Percentiles rank a stretch among this genome's conserved stretches.
Evolutionary conservation across 2,329 filamentous ascomycete genomes (phyloP).

Genomic region (Microdochium trichocladiopsis): DNA sequence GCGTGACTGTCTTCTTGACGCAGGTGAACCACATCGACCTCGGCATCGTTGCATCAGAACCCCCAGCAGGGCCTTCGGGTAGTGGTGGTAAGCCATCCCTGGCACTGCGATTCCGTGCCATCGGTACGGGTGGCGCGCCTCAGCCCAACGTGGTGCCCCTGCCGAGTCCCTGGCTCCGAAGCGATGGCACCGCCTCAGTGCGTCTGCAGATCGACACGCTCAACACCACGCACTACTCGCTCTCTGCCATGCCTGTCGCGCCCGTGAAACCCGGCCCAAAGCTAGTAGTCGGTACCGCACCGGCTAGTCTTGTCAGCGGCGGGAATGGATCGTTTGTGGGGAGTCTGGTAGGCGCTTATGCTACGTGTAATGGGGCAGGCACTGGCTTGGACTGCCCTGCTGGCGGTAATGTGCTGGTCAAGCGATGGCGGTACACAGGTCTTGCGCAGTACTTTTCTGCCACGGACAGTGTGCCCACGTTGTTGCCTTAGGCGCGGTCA

Average conservation of each 20-base stretch:
- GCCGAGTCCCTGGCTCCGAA: constrained; percentile 13
- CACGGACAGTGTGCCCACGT: constrained; percentile 10
- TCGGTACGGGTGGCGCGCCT: constrained; percentile 12
- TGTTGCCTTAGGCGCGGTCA: too few relatives aligned
- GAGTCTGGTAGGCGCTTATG: constrained; percentile 24
- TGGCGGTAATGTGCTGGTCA: constrained; percentile 20
- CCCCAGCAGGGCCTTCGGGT: constrained; percentile 1
- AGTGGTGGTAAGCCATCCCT: constrained; percentile 6
- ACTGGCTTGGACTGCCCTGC: constrained; percentile 15
- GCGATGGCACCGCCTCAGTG: constrained; percentile 9
- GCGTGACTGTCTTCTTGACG: constrained; percentile 24
- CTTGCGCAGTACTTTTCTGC: constrained; percentile 15
- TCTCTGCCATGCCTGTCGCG: constrained; percentile 14
- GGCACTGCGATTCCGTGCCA: constrained; percentile 16
- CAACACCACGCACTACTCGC: constrained; percentile 19
- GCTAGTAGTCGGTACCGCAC: constrained; percentile 16
- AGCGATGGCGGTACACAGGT: constrained; percentile 15
- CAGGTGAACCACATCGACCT: constrained; percentile 23
- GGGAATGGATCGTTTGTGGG: constrained; percentile 24
- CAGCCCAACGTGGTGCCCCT: constrained; percentile 10
- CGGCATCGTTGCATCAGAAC: constrained; percentile 12
- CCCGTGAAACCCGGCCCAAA: constrained; percentile 7
- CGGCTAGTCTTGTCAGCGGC: constrained; percentile 21
- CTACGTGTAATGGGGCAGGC: constrained; percentile 27
- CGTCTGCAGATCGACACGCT: constrained; percentile 19